Percentiles rank a stretch among this genome's conserved stretches.
Evolutionary conservation across 345 rosid species (phyloP).

Genomic region (Sonneratia alba): DNA sequence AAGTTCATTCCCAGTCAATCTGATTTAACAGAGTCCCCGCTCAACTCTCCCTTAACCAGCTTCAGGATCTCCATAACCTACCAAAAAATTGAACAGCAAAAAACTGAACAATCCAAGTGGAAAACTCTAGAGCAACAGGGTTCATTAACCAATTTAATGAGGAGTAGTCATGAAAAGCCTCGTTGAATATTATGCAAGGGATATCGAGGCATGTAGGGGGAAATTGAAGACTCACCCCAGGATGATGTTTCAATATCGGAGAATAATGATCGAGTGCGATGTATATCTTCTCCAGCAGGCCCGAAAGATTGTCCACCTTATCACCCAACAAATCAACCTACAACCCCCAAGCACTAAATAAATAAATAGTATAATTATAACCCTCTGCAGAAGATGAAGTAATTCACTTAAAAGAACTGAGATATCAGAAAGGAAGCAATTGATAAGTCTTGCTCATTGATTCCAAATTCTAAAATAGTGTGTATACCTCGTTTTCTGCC

Average conservation of each 20-base stretch:
- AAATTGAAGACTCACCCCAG: constrained; percentile 57
- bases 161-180: too few species aligned
- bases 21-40: constrained; percentile 44
- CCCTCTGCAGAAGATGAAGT: neutral
- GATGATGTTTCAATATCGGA: constrained; percentile 73
- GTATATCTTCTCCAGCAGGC: constrained; percentile 87
- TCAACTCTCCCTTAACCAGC: constrained; percentile 73
- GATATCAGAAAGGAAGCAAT: neutral
- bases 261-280: constrained; percentile 92
- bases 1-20: neutral
- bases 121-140: neutral
- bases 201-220: neutral
- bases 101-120: neutral
- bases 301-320: constrained; percentile 59
- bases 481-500: constrained; percentile 85
- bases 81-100: constrained; percentile 10
- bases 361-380: neutral
- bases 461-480: neutral
- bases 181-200: neutral
- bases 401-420: neutral
- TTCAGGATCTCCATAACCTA: constrained; percentile 80
- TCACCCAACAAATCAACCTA: constrained; percentile 95
- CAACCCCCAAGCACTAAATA: neutral
- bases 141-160: too few species aligned
- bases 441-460: neutral